Percentiles rank a stretch among this genome's conserved stretches.
Conservation (phyloP, 192 early-diverging fungal species). For the Irineochytrium annulatum region DNA sequence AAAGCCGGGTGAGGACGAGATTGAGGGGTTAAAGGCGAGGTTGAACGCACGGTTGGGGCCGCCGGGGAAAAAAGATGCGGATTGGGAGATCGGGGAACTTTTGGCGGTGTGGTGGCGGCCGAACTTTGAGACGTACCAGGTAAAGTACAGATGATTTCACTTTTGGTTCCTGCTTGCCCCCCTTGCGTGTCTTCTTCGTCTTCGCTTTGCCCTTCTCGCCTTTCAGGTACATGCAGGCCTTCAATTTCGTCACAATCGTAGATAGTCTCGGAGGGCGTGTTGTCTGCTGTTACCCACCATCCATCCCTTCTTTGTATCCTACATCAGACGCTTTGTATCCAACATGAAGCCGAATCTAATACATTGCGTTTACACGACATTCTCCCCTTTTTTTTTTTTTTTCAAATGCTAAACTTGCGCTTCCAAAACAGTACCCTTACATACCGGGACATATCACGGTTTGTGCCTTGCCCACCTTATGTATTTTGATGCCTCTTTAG, state of each 20-base stretch:
- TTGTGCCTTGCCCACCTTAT: constrained; percentile 6
- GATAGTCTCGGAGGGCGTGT: neutral
- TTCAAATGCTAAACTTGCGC: neutral
- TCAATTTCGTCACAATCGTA: neutral
- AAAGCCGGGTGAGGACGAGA: constrained; percentile 70
- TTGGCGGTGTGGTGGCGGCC: constrained; percentile 70
- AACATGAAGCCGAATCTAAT: neutral
- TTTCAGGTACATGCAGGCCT: neutral
- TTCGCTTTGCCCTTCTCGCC: neutral
- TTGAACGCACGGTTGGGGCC: constrained; percentile 60
- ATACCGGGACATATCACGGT: constrained; percentile 71
- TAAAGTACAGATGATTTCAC: constrained; percentile 26
- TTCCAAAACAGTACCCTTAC: constrained; percentile 65
- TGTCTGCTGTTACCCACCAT: neutral
- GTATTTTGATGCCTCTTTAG: constrained; percentile 22
- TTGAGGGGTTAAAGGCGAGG: constrained; percentile 60
- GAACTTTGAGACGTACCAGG: constrained; percentile 74
- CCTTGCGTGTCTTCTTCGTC: neutral
- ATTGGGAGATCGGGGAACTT: constrained; percentile 74
- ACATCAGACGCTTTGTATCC: neutral
- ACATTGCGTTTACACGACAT: neutral
- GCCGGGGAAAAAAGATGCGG: constrained; percentile 27
- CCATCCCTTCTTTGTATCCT: neutral
- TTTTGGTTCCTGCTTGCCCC: neutral
- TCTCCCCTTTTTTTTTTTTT: neutral